phyloP scores from a whole-genome alignment of 768 basidiomycete species.

The Mycena sanguinolenta region DNA sequence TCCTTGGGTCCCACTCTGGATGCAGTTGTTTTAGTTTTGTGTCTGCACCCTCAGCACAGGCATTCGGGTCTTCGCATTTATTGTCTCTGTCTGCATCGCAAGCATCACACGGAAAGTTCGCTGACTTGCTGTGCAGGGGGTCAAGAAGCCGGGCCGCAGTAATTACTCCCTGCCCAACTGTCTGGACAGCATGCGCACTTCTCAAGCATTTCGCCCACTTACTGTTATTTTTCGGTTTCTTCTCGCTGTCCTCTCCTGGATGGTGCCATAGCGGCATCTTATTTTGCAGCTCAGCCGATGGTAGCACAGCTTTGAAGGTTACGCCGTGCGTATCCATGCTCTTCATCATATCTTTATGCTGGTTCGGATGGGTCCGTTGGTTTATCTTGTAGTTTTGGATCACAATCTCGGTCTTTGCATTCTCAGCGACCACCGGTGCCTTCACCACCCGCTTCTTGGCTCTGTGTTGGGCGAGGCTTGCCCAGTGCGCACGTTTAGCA shows the following conservation, averaged over 20 bases:
- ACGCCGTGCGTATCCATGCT: neutral
- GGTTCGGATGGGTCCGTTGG: neutral
- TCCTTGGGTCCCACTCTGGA: too few species aligned
- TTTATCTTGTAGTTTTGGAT: neutral
- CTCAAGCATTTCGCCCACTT: too few species aligned
- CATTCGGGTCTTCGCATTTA: too few species aligned
- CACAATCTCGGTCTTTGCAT: neutral
- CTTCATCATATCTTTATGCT: neutral
- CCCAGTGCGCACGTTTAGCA: neutral
- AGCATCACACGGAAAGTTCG: too few species aligned
- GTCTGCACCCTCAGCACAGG: too few species aligned
- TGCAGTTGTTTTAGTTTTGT: too few species aligned
- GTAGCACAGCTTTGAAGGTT: neutral
- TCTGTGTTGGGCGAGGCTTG: neutral
- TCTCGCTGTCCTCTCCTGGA: neutral
- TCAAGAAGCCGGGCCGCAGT: too few species aligned
- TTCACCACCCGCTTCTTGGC: neutral
- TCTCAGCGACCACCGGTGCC: neutral
- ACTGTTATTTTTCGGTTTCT: too few species aligned
- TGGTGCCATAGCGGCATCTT: neutral
- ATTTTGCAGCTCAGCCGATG: neutral
- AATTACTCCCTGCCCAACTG: too few species aligned
- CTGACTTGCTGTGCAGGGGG: too few species aligned
- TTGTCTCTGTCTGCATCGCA: too few species aligned
- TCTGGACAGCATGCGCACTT: neutral